phyloP scores from a whole-genome alignment of 208 protist genomes.

The Leishmania lainsoni region DNA sequence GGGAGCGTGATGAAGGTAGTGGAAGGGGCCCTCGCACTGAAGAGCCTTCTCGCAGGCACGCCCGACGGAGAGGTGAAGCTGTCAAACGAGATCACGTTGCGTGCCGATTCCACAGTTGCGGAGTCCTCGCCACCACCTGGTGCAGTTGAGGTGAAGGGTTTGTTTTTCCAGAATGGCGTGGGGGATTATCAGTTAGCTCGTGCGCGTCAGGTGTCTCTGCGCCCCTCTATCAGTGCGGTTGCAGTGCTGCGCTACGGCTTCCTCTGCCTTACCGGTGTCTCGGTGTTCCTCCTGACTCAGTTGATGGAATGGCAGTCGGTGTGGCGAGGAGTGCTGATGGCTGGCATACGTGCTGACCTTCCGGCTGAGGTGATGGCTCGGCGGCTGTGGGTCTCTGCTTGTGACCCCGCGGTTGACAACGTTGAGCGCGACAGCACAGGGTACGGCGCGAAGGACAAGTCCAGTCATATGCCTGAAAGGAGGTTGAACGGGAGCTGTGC shows the following conservation, averaged over 20 bases:
- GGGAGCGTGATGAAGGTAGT: conserved; percentile 77
- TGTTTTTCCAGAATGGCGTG: conserved; percentile 85
- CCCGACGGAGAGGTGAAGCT: conserved; percentile 84
- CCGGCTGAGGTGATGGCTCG: conserved; percentile 26
- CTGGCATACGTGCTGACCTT: conserved; percentile 58
- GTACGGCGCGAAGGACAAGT: conserved; percentile 31
- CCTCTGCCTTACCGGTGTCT: conserved; percentile 12
- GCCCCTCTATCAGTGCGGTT: conserved; percentile 84
- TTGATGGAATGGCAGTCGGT: conserved; percentile 49
- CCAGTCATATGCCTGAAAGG: conserved; percentile 71
- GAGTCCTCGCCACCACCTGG: conserved; percentile 24
- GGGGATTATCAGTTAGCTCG: conserved; percentile 76
- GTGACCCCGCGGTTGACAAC: conserved; percentile 58
- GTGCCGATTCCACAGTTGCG: conserved; percentile 10
- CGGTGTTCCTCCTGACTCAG: conserved; percentile 73
- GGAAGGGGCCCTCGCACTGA: conserved; percentile 91
- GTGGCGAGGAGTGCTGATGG: conserved; percentile 43
- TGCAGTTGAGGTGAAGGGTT: conserved; percentile 67
- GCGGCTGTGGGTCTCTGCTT: conserved; percentile 34
- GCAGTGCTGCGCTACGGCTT: conserved; percentile 93
- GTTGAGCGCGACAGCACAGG: conserved; percentile 26
- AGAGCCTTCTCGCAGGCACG: conserved; percentile 88
- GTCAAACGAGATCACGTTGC: conserved; percentile 83
- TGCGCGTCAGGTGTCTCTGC: conserved; percentile 61
- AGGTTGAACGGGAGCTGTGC: conserved; percentile 50